A percentile compares a stretch with the other conserved stretches of the same genome.
These are phyloP conservation scores for Rhizophagus sp. DNA, from an alignment of 192 early-diverging fungal species.

Conservation along the genomic window DNA sequence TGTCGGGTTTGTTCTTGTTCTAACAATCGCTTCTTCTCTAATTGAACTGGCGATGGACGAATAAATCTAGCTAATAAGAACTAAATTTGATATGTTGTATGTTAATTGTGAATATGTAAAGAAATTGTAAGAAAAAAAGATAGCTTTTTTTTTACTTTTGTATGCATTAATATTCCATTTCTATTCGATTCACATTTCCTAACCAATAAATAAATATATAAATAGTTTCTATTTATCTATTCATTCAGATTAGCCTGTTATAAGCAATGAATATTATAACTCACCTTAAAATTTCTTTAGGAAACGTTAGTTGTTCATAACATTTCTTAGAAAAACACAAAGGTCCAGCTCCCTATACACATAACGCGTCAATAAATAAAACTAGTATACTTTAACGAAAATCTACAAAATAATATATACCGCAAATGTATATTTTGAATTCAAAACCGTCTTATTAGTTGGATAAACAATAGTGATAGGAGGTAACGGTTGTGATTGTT, in stretches of 20 bases:
- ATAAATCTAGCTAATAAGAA: neutral
- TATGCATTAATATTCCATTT: constrained; percentile 10
- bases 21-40: too few species aligned
- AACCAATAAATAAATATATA: neutral
- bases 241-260: too few species aligned
- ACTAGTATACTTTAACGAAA: neutral
- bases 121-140: neutral
- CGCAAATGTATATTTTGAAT: constrained; percentile 29
- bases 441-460: constrained; percentile 33
- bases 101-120: neutral
- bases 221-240: too few species aligned
- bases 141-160: neutral
- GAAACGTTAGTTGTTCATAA: constrained; percentile 11
- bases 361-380: neutral
- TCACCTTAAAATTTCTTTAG: neutral
- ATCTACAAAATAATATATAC: neutral
- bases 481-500: constrained; percentile 18
- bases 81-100: neutral
- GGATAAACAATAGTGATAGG: constrained; percentile 41
- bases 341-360: constrained; percentile 3
- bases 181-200: neutral
- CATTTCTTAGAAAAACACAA: neutral
- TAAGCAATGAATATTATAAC: too few species aligned
- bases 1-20: neutral
- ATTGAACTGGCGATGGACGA: neutral